Evolutionary conservation across 1,139 yeast species (phyloP).

Genomic region (Arxiozyma slooffiae): DNA sequence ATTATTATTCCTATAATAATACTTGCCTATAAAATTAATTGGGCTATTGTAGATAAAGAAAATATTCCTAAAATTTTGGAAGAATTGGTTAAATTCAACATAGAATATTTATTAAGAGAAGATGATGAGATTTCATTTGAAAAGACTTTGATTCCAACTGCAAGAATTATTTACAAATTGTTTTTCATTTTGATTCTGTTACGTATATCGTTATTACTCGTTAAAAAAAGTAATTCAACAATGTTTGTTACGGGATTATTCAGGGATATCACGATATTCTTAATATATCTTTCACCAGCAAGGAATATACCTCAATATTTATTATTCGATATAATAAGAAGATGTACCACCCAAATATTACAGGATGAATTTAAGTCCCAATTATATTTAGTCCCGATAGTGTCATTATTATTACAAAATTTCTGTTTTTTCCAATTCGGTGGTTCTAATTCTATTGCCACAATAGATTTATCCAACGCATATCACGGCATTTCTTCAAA

Average conservation of each 20-base stretch:
- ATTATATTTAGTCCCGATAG: constrained; percentile 11
- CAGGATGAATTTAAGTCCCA: constrained; percentile 7
- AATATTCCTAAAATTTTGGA: constrained; percentile 9
- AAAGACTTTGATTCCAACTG: constrained; percentile 26
- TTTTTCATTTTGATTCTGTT: constrained; percentile 19
- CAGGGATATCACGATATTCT: constrained; percentile 44
- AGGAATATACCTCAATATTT: constrained; percentile 64
- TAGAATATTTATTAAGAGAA: neutral
- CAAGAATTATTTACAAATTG: constrained; percentile 27
- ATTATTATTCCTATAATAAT: constrained; percentile 39
- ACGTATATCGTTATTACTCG: constrained; percentile 24
- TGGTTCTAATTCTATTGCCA: constrained; percentile 83
- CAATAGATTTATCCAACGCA: constrained; percentile 82
- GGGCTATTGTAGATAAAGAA: constrained; percentile 16
- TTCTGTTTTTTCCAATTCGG: constrained; percentile 80
- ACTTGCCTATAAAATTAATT: constrained; percentile 47
- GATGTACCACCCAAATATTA: constrained; percentile 7
- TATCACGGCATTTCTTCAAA: constrained; percentile 68
- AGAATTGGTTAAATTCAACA: neutral
- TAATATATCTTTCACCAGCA: constrained; percentile 61
- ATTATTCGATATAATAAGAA: constrained; percentile 37
- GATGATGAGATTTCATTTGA: constrained; percentile 3
- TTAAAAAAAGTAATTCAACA: neutral
- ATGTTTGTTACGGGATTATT: constrained; percentile 25
- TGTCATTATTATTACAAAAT: constrained; percentile 46